phyloP scores from a whole-genome alignment of 768 basidiomycete genomes.

The Pulveroboletus frians region DNA sequence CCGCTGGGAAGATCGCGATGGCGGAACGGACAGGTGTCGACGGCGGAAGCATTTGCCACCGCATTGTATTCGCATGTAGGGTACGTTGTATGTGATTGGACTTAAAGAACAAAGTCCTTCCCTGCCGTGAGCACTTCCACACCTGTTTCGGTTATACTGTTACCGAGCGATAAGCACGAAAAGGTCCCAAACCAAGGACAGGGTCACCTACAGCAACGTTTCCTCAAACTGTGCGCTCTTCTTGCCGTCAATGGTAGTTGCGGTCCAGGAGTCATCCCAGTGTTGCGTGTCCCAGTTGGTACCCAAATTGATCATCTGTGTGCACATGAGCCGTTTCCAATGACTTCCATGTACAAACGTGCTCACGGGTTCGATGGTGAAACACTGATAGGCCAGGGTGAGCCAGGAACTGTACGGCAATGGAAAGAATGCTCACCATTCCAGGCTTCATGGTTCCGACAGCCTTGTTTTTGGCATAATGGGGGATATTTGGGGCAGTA shows the following conservation, averaged over 20 bases:
- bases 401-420: background rate
- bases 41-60: constrained; percentile 14
- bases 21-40: constrained; percentile 15
- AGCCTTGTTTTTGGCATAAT: constrained; percentile 93
- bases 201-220: constrained; percentile 73
- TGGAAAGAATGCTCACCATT: constrained; percentile 53
- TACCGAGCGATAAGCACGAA: constrained; percentile 13
- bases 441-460: constrained; percentile 91
- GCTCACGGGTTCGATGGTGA: constrained; percentile 76
- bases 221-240: constrained; percentile 97
- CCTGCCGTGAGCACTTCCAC: constrained; percentile 81
- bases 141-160: constrained; percentile 86
- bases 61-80: constrained; percentile 24
- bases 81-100: constrained; percentile 14
- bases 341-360: background rate
- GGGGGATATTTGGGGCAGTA: constrained; percentile 79
- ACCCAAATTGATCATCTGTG: constrained; percentile 90
- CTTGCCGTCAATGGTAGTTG: constrained; percentile 87
- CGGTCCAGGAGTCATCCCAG: constrained; percentile 97
- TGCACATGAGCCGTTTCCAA: constrained; percentile 5
- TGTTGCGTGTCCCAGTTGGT: constrained; percentile 69
- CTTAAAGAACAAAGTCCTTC: constrained; percentile 24
- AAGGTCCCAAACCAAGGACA: background rate
- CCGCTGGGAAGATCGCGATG: constrained; percentile 18
- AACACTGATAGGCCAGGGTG: constrained; percentile 37